A percentile compares a stretch with the other conserved stretches of the same genome.
Evolutionary conservation across 2,329 filamentous ascomycete genomes (phyloP).

Genomic region (Fusarium aywerte): DNA sequence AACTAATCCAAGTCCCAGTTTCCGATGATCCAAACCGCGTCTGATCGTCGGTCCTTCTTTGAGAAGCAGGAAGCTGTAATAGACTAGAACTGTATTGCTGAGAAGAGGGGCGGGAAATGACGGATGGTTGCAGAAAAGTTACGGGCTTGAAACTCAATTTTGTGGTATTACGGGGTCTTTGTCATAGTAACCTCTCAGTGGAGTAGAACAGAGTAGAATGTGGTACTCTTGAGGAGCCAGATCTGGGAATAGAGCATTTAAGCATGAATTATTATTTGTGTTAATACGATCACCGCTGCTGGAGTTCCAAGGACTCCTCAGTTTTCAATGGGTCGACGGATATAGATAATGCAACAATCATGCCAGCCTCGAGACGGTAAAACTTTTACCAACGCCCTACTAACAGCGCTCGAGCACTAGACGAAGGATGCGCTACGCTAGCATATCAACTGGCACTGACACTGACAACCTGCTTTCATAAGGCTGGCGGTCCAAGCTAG

Average conservation of each 20-base stretch:
- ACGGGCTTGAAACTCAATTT: not conserved
- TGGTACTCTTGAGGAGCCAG: too few species aligned
- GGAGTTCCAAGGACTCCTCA: too few species aligned
- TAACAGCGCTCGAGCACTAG: not conserved
- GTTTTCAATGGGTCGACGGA: too few species aligned
- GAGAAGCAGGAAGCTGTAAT: not conserved
- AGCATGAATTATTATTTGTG: not conserved
- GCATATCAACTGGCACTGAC: not conserved
- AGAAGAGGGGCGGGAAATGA: too few species aligned
- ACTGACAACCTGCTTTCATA: not conserved
- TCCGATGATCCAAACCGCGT: not conserved
- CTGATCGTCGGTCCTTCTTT: not conserved
- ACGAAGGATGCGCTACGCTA: not conserved
- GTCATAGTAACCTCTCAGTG: too few species aligned
- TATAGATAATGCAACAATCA: not conserved
- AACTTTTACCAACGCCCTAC: not conserved
- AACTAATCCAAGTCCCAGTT: not conserved
- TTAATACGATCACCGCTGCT: too few species aligned
- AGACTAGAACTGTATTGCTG: too few species aligned
- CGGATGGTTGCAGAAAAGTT: not conserved
- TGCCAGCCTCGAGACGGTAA: not conserved
- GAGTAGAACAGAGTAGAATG: too few species aligned
- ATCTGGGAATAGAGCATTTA: not conserved
- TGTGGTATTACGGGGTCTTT: not conserved
- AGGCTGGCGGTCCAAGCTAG: not conserved